Percentiles rank a stretch among this genome's conserved stretches.
phyloP scores from a whole-genome alignment of 495 filamentous ascomycete species.

The Aspergillus panamensis region DNA sequence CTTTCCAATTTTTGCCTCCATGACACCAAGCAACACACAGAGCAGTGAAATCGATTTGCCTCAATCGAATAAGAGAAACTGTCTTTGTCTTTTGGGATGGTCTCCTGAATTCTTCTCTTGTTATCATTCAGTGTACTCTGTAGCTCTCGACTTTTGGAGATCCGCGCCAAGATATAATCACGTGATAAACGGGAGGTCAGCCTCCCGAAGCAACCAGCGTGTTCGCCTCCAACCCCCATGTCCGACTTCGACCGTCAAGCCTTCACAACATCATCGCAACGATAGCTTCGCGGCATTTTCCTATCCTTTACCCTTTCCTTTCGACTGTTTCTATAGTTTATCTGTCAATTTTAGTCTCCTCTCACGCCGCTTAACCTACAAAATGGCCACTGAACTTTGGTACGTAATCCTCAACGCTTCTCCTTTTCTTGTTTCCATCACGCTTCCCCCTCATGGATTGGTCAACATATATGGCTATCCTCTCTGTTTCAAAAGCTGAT shows the following conservation, averaged over 20 bases:
- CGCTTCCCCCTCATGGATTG: constrained; percentile 26
- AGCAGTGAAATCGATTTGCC: no score
- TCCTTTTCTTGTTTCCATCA: constrained; percentile 33
- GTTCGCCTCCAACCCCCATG: constrained; percentile 42
- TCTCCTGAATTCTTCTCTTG: no score
- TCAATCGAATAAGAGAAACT: no score
- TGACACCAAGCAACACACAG: no score
- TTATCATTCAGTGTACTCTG: no score
- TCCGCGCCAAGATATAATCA: constrained; percentile 31
- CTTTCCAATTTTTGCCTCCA: no score
- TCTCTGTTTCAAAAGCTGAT: constrained; percentile 39
- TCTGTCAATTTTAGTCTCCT: constrained; percentile 10
- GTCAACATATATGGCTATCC: constrained; percentile 10
- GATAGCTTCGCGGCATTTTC: constrained; percentile 25
- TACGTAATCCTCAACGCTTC: constrained; percentile 44
- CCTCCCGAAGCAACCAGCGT: constrained; percentile 38
- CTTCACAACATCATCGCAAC: constrained; percentile 31
- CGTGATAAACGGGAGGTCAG: constrained; percentile 23
- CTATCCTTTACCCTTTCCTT: constrained; percentile 13
- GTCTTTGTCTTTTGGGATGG: no score
- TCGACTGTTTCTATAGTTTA: constrained; percentile 9
- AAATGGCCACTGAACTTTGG: constrained; percentile 65
- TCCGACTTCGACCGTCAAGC: constrained; percentile 32
- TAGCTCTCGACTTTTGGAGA: background rate
- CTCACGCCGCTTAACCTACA: constrained; percentile 28